Percentiles rank a stretch among this genome's conserved stretches.
Evolutionary conservation across 192 early-diverging fungal species (phyloP).

Genomic region (Ambispora gerdemannii): DNA sequence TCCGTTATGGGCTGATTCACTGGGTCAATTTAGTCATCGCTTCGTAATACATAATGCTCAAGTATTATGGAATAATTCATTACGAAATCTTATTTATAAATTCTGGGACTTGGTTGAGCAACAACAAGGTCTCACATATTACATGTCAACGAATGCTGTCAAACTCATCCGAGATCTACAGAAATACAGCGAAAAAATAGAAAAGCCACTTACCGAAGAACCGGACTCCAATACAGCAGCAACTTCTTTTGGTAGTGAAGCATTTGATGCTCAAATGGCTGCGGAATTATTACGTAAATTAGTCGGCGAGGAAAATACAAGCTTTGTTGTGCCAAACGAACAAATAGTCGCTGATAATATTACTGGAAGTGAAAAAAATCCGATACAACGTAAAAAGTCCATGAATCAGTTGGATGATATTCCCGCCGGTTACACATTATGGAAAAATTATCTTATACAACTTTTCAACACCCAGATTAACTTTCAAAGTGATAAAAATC

Average conservation of each 20-base stretch:
- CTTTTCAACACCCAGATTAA: slow-evolving; percentile 73
- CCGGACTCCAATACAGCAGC: slow-evolving; percentile 7
- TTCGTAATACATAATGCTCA: slow-evolving; percentile 83
- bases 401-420: slow-evolving; percentile 48
- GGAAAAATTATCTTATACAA: slow-evolving; percentile 57
- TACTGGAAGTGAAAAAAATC: slow-evolving; percentile 30
- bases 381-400: slow-evolving; percentile 41
- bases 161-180: slow-evolving; percentile 73
- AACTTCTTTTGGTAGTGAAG: slow-evolving; percentile 23
- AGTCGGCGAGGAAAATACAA: slow-evolving; percentile 42
- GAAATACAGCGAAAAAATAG: slow-evolving; percentile 24
- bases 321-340: slow-evolving; percentile 46
- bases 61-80: slow-evolving; percentile 79
- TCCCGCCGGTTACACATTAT: slow-evolving; percentile 49
- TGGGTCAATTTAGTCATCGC: slow-evolving; percentile 62
- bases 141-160: slow-evolving; percentile 76
- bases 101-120: slow-evolving; percentile 70
- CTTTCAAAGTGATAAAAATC: slow-evolving; percentile 54
- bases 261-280: slow-evolving; percentile 36
- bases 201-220: slow-evolving; percentile 4
- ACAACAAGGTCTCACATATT: slow-evolving; percentile 70
- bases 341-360: slow-evolving; percentile 12
- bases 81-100: slow-evolving; percentile 79
- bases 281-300: slow-evolving; percentile 48
- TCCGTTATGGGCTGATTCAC: slow-evolving; percentile 37